phyloP scores from a whole-genome alignment of 805 yeast species.

The Zygosaccharomyces kombuchaensis region DNA sequence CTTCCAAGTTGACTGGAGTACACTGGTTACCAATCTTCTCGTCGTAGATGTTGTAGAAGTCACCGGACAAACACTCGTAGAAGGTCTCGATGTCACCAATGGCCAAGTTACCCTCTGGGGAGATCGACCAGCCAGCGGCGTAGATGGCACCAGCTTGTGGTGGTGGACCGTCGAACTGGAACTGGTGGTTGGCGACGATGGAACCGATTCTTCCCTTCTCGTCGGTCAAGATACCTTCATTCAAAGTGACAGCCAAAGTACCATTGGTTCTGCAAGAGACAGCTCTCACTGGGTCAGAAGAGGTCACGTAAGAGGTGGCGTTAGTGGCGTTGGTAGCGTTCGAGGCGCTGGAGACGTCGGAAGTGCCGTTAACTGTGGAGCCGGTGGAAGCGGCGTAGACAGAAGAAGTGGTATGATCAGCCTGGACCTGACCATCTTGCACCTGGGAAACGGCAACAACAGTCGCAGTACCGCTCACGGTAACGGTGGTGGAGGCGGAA shows the following conservation, averaged over 20 bases:
- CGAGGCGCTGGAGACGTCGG: constrained; percentile 19
- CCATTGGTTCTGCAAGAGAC: constrained; percentile 45
- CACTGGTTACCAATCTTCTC: constrained; percentile 58
- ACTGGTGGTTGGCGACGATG: constrained; percentile 78
- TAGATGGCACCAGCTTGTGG: constrained; percentile 76
- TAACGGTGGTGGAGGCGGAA: constrained; percentile 24
- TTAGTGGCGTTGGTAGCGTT: constrained; percentile 21
- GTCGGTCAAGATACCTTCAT: constrained; percentile 51
- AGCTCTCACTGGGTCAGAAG: constrained; percentile 27
- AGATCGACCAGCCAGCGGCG: constrained; percentile 62
- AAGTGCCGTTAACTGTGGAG: constrained; percentile 12
- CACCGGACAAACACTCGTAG: constrained; percentile 73
- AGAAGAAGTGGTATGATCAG: constrained; percentile 29
- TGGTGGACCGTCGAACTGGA: constrained; percentile 84
- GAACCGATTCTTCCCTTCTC: constrained; percentile 67
- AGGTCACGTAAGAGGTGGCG: constrained; percentile 17
- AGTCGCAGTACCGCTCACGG: constrained; percentile 11
- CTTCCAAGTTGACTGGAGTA: constrained; percentile 54
- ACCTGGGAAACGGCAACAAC: constrained; percentile 41
- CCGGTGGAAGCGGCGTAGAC: constrained; percentile 15
- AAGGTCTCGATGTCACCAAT: constrained; percentile 57
- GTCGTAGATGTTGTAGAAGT: constrained; percentile 75
- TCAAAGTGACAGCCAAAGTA: constrained; percentile 54
- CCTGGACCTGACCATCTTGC: constrained; percentile 41
- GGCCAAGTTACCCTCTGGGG: constrained; percentile 57